Base-by-base conservation (phyloP, 805 yeast species). In the Vanderwaltozyma polyspora region DNA sequence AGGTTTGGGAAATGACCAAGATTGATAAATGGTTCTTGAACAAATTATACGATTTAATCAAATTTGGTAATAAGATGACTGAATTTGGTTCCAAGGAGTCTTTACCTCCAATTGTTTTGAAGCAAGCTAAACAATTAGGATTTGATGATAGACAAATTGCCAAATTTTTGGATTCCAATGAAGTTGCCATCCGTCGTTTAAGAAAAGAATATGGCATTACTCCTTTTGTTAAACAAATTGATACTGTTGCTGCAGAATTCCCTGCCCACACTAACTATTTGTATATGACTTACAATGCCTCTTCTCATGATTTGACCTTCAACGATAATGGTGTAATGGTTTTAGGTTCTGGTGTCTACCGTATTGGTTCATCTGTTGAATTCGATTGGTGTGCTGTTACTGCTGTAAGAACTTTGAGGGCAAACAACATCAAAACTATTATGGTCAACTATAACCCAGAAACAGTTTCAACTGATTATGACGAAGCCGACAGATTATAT, bases 371-470 rank as follows among this genome's bases (percentile, higher is more conserved):
- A 5, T 89, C 97, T 21, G 98, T 89, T 42, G 98, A 89, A 64
- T 89, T 89, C 57, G 98, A 89, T 66, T 89, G 97, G 96, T 89
- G 98, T 76, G 97, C 97, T 31, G 98, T 89, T 39, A 75, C 95
- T 45, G 91, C 97, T 31, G 91, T 86, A 44, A 77, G 97, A 65
- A 85, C 97, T 27, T 70, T 89, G 56, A 76, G 98, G 52, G 80
- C 80, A 47, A 73, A 76, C 57, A 85, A 87, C 39, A 68, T 72
- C 55, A 89, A 86, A 68, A 89, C 97, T 28, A 79, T 91, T 55
- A 91, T 91, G 96, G 76, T 89, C 54, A 89, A 89, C 68, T 89
- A 91, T 67, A 89, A 89, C 66, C 98, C 98, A 27, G 98, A 89
- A 66, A 89, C 98, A 24, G 98, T 89, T 15, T 82, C 94, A n/a